A percentile compares a stretch with the other conserved stretches of the same genome.
phyloP scores from a whole-genome alignment of 306 rosid species.

The Trifolium repens region DNA sequence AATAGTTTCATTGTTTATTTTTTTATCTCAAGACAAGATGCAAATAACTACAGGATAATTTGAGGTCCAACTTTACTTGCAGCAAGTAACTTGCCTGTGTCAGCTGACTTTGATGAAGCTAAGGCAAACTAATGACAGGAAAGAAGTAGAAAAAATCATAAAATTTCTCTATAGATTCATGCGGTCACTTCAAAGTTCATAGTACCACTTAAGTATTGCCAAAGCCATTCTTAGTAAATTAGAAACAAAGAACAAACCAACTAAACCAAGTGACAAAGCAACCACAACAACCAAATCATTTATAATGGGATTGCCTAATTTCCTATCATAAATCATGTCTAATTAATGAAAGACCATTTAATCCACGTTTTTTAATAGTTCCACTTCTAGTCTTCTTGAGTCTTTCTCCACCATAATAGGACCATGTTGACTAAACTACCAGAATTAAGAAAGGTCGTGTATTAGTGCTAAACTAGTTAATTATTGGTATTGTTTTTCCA shows the following conservation, averaged over 20 bases:
- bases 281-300: neutral
- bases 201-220: neutral
- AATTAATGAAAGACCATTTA: neutral
- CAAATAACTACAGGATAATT: slow-evolving; percentile 8
- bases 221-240: slow-evolving; percentile 2
- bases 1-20: slow-evolving; percentile 1
- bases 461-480: neutral
- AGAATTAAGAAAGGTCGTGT: neutral
- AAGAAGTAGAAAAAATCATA: slow-evolving; percentile 11
- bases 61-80: slow-evolving; percentile 14
- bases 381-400: neutral
- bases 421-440: neutral
- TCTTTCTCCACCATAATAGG: neutral
- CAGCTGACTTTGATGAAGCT: slow-evolving; percentile 20
- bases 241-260: slow-evolving; percentile 13
- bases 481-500: neutral
- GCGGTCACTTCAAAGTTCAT: slow-evolving; percentile 3
- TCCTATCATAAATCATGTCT: slow-evolving; percentile 2
- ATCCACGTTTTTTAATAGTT: neutral
- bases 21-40: slow-evolving; percentile 13
- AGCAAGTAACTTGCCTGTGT: neutral
- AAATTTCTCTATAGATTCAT: neutral
- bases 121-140: slow-evolving; percentile 18
- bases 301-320: neutral
- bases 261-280: slow-evolving; percentile 16